Evolutionary conservation across 345 rosid species (phyloP), one percentile per base, ranked within the genome.

Genomic region (Pelargonium nanum): DNA sequence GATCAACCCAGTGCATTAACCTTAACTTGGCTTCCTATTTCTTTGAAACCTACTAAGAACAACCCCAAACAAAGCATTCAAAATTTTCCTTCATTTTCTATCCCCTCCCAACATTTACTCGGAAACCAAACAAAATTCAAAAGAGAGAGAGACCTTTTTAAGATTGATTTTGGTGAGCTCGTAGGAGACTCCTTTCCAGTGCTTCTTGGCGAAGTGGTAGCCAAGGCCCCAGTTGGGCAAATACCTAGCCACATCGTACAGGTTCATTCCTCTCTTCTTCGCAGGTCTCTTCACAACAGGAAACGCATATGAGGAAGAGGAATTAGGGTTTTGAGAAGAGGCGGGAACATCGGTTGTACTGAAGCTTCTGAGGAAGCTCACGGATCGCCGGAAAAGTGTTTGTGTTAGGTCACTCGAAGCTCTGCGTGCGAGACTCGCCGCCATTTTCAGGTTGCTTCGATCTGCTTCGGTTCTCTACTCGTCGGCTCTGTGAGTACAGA

Each of bases 161-260:
- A 94, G 99, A 77, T 90, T 89, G 81, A 90, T 82, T 66, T 86
- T 94, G 60, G 96, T 90, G 89, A 94, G 83, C 74, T 90, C 78
- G 56, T 94, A 94, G 24, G 93, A 86, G 57, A 94, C 80, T 44
- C 76, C 81, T n/a, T 55, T 61, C 99, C 99, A 90, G 71, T 94
- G 99, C 60, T 89, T 80, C 79, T 94, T 90, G 30, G 99, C 95
- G 93, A 88, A 73, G 74, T 88, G 91, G 70, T 83, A 94, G 2
- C 96, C 97, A 53, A 88, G 65, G 19, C 99, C 99, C 97, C 97
- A 88, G 34, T 86, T 82, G 52, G 99, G 96, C 60, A 94, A 73
- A 63, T 88, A 90, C 81, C 86, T 96, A 60, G 88, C 93, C 9
- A 90, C 96, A 66, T 94, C 97, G 75, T 90, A 80, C n/a, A 94